phyloP scores from a whole-genome alignment of 805 yeast genomes.

The Blastobotrys americana region DNA sequence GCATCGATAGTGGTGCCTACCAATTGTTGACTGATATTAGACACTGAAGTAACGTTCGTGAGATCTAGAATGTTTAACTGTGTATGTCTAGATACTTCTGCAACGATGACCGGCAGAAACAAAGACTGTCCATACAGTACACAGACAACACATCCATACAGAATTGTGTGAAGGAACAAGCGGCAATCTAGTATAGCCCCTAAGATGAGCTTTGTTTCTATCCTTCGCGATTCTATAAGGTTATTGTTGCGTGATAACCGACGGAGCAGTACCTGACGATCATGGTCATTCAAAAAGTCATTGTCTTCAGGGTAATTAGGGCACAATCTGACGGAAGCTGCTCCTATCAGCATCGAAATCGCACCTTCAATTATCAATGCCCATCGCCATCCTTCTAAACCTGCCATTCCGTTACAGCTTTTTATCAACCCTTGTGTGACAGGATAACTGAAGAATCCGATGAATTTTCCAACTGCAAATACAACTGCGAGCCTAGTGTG shows the following conservation, averaged over 20 bases:
- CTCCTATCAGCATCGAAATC: slow-evolving; percentile 32
- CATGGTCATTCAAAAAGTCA: neutral
- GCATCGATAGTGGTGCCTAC: neutral
- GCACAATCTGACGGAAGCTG: slow-evolving; percentile 1
- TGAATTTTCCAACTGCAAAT: slow-evolving; percentile 32
- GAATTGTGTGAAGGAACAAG: neutral
- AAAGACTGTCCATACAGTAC: neutral
- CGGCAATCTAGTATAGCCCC: slow-evolving; percentile 2
- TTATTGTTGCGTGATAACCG: neutral
- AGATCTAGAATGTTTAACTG: neutral
- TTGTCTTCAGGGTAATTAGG: neutral
- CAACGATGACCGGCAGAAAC: neutral
- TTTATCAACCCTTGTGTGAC: slow-evolving; percentile 33
- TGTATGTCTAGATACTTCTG: neutral
- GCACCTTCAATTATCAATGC: slow-evolving; percentile 39
- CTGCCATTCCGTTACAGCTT: slow-evolving; percentile 40
- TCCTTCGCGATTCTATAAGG: neutral
- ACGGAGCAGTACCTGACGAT: neutral
- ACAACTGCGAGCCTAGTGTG: slow-evolving; percentile 34
- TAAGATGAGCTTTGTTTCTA: neutral
- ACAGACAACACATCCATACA: neutral
- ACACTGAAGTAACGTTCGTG: neutral
- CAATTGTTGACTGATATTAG: neutral
- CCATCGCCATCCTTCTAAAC: slow-evolving; percentile 34
- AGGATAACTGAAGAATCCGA: slow-evolving; percentile 36